Evolutionary conservation across 768 basidiomycete species (phyloP), one percentile per base, ranked within the genome.

Genomic region (Agrocybe praecox): DNA sequence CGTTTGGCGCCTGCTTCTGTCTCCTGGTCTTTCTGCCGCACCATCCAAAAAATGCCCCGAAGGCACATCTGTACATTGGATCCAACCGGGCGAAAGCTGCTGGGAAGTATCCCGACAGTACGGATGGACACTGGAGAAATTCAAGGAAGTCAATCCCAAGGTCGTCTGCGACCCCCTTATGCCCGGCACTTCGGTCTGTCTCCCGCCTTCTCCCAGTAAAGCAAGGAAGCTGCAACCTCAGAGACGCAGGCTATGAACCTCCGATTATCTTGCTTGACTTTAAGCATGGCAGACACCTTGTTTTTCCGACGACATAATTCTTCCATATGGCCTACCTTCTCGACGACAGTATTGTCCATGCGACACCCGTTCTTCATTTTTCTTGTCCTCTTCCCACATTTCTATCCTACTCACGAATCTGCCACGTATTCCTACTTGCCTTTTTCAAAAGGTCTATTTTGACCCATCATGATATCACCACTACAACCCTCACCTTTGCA

Each of bases 31-130:
- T 45, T 61, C 64, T 46, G 55, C 65, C 46, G 56, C 64, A 9
- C 55, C 73, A 1, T 60, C 70, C 2, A 62, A 67, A 17, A 62
- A 65, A 8, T 82, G 81, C 61, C 75, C 78, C 1, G 62, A 69
- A n/a, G 74, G 74, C 40, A 77, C 80, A 0, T 72, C 69, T 0
- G 64, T 74, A 0, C 83, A 87, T 54, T 72, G 76, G 62, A 72
- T 87, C 11, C 73, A 81, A 57, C 78, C 82, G 3, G 86, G 86
- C 14, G 86, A 89, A 59, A 80, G 79, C 9, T 90, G 88, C 65
- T 90, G 87, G 86, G 82, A 81, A 12, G 76, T 90, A 21, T 75
- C 83, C 23, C 74, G 73, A 46, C 66, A 72, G 15, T 69, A 82
- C 53, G 81, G 80, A 8, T 80, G 78, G 56, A 73, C 76, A 14